Evolutionary conservation across 371 early-diverging fungal species (phyloP), one percentile per base, ranked within the genome.

Genomic region (Saksenaea vasiformis): DNA sequence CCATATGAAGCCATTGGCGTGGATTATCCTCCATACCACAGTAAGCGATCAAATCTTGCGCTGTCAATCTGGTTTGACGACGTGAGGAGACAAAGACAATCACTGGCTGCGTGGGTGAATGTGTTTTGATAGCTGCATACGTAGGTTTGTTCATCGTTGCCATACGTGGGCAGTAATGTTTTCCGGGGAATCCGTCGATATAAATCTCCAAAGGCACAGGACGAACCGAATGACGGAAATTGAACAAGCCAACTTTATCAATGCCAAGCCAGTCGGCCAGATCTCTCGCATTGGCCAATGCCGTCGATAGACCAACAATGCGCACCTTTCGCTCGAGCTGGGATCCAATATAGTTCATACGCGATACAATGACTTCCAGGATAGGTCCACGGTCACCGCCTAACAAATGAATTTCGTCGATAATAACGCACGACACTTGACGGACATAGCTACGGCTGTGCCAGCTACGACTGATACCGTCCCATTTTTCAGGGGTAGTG

Each of bases 401-500:
- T 24, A 99, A 84, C 61, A 99, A 77, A 77, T 99, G 99, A 59
- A 99, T 98, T 83, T 99, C 99, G 80, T 99, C 99, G 68, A 99
- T 93, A 37, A 99, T 94, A 5, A 99, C 92, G 44, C 92, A 83
- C 13, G 92, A 87, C 60, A 97, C 91, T 54, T 85, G 68, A 38
- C 86, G 87, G 4, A 96, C 95, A 77, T 95, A 96, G 22, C 81
- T 85, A 61, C 95, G 84, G 26, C 81, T 87, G 68, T 96, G 87
- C 99, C 94, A 96, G 39, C 88, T 87, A 60, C 96, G 92, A 74
- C 93, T 95, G 70, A 97, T 90, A 62, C 97, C 95, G 79, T 99
- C 99, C 96, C 98, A 99, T 70, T 99, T 99, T 71, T 99, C 99
- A 1, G 96, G 97, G 14, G 93, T 99, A 0, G 99, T 98, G 59